A percentile compares a stretch with the other conserved stretches of the same genome.
These are phyloP conservation scores for Paraurostyla sp. DNA, from an alignment of 73 alveolate species.

Conservation along the genomic window DNA sequence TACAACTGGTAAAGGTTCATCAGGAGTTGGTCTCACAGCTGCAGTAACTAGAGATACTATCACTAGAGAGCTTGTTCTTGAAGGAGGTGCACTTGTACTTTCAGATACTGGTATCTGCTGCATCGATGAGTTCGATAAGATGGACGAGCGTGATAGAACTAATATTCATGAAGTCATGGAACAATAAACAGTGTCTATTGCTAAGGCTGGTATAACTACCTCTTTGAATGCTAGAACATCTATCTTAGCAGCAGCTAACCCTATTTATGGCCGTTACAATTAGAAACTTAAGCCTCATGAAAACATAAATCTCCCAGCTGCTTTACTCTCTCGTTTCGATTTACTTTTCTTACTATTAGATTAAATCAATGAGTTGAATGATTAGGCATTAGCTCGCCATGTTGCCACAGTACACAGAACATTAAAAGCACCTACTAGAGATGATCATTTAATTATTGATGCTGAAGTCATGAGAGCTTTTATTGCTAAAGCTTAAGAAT, in stretches of 20 bases:
- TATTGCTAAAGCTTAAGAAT: constrained; percentile 89
- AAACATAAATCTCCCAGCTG: constrained; percentile 99
- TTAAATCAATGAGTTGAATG: constrained; percentile 89
- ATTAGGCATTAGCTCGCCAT: constrained; percentile 84
- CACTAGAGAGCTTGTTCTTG: constrained; percentile 94
- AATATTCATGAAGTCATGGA: constrained; percentile 99
- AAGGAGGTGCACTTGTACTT: constrained; percentile 99
- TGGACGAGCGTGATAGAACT: constrained; percentile 97
- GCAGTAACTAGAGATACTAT: constrained; percentile 94
- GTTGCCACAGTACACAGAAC: constrained; percentile 84
- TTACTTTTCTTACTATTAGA: constrained; percentile 95
- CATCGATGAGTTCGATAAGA: constrained; percentile 99
- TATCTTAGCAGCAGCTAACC: constrained; percentile 99
- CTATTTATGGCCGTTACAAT: constrained; percentile 96
- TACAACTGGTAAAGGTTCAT: constrained; percentile 99
- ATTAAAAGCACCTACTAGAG: constrained; percentile 70
- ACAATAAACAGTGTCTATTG: constrained; percentile 98
- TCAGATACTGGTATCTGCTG: constrained; percentile 99
- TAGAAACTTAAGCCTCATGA: constrained; percentile 91
- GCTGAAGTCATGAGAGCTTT: constrained; percentile 88
- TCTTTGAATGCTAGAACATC: constrained; percentile 97
- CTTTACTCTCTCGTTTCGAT: constrained; percentile 98
- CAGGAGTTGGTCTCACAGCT: constrained; percentile 99
- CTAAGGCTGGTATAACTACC: constrained; percentile 98
- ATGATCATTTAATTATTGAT: constrained; percentile 67